Base-by-base conservation (phyloP, 2,329 filamentous ascomycete genomes). In the Cladophialophora chaetospira region DNA sequence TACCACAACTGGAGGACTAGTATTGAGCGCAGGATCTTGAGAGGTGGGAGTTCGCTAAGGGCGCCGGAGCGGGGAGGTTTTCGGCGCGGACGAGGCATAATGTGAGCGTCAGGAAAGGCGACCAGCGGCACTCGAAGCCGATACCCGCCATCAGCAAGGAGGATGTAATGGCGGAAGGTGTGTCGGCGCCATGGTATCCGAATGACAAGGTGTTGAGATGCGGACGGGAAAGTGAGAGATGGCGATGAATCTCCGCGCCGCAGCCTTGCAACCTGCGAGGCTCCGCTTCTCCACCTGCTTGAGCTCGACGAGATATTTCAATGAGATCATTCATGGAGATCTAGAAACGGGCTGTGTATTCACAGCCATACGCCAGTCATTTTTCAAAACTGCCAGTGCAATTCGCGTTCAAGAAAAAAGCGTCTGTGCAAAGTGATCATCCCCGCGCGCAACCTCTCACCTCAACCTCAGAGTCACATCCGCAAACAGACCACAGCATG, bases 1-100 rank as follows among this genome's bases (percentile, higher is more conserved):
- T 86, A 88, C 61, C 80, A 80, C 40, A 80, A 67, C 69, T 89
- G 86, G 4, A 89, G 79, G 38, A 86, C 67, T 56, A 84, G 61
- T 66, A 89, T 89, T 72, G 88, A 86, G 45, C 79, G 80, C 58
- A 87, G 72, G 71, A 89, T 88, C 68, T 83, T 83, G 58, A 85
- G 76, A 43, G 86, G 86, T 40, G 85, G 81, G 50, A 88, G 83
- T 68, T 88, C 85, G 50, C 81, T 81, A 64, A 87, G 80, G 57
- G 84, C 83, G 71, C 86, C 85, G 49, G 85, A 82, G 66, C 83
- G 81, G 63, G 84, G 84, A 62, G 82, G 83, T 54, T 83, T 82
- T 65, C 85, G 82, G 65, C 77, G 76, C 52, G 81, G 79, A 59
- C 79, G 79, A 63, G 79, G 72, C 79, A 82, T 82, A 46, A 31